Base-by-base conservation (phyloP, 2,329 filamentous ascomycete genomes). In the Exophiala dermatitidis region DNA sequence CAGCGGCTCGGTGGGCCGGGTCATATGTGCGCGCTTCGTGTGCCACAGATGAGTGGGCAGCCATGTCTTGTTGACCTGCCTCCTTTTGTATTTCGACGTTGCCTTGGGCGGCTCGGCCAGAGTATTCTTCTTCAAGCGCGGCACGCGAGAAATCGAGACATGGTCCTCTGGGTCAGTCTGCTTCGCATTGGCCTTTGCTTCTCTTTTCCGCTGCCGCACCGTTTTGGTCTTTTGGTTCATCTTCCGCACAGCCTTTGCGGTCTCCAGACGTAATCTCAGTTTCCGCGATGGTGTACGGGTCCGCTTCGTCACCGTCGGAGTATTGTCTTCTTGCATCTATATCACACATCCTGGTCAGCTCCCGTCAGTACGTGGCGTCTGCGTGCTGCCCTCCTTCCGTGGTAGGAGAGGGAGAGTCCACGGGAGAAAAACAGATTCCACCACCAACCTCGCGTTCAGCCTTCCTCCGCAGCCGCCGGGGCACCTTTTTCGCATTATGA, bases 1-100 rank as follows among this genome's bases (percentile, higher is more conserved):
- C n/a, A 93, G 71, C 2, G 88, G 85, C 42, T 85, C 78, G 46
- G 80, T 84, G 0, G 88, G 85, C 5, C 81, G 78, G 0, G 90
- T 90, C 87, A 98, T 94, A 56, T 81, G 86, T 26, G 93, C 89
- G 55, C 93, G 78, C 69, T 98, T 98, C 2, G 91, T 84, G 70
- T 95, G 90, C 80, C 87, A 98, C 60, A 94, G 72, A 68, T 98
- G 93, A 4, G 93, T 97, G 0, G 93, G 93, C 10, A 98, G 75
- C 89, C 91, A 96, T 2, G 87, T 90, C 74, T 97, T 97, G 68
- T 87, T 78, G 43, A 85, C 74, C 67, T 97, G 91, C 32, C 93
- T 83, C 70, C 89, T 93, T 61, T 85, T 83, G 67, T 89, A 97
- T 64, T 85, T 90, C 26, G 79, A 80, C 42, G 77, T 78, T 1